phyloP scores from a whole-genome alignment of 1,284 basidiomycete genomes.

The Heterobasidion occidentale region DNA sequence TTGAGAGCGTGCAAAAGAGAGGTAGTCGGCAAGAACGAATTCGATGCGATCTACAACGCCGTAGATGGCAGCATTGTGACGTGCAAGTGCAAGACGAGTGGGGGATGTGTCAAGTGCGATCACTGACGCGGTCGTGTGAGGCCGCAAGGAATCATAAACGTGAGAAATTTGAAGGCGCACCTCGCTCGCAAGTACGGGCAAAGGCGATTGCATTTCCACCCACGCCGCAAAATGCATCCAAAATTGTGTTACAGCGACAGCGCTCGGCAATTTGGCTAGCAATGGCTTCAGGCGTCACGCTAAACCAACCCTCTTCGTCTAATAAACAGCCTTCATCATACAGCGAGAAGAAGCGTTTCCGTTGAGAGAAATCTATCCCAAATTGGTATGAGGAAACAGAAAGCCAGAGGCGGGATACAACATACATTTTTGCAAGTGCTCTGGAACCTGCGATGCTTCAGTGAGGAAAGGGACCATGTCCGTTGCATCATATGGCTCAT shows the following conservation, averaged over 20 bases:
- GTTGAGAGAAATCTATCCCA: conserved; percentile 76
- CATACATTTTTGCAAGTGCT: conserved; percentile 79
- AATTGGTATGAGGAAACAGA: conserved; percentile 1
- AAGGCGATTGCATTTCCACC: conserved; percentile 98
- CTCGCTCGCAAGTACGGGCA: conserved; percentile 88
- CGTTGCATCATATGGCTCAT: conserved; percentile 55
- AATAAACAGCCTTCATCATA: conserved; percentile 76
- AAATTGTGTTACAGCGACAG: conserved; percentile 76
- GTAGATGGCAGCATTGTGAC: conserved; percentile 89
- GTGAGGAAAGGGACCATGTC: conserved; percentile 67
- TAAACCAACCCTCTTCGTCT: conserved; percentile 94
- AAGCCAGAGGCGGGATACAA: conserved; percentile 7
- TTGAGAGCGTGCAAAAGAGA: conserved; percentile 61
- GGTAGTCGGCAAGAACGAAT: conserved; percentile 85
- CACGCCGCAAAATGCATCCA: conserved; percentile 96
- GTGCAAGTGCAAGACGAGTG: conserved; percentile 76
- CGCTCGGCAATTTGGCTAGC: conserved; percentile 89
- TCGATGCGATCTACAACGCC: conserved; percentile 93
- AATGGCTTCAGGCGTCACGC: conserved; percentile 90
- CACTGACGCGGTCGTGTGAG: conserved; percentile 36
- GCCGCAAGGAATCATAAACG: not conserved
- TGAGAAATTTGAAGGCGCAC: conserved; percentile 32
- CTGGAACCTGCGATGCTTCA: conserved; percentile 58
- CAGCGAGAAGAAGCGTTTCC: conserved; percentile 72
- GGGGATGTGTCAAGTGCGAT: conserved; percentile 90